Evolutionary conservation across 1,139 yeast genomes (phyloP).

Genomic region (Kurtzmaniella quercitrusa): DNA sequence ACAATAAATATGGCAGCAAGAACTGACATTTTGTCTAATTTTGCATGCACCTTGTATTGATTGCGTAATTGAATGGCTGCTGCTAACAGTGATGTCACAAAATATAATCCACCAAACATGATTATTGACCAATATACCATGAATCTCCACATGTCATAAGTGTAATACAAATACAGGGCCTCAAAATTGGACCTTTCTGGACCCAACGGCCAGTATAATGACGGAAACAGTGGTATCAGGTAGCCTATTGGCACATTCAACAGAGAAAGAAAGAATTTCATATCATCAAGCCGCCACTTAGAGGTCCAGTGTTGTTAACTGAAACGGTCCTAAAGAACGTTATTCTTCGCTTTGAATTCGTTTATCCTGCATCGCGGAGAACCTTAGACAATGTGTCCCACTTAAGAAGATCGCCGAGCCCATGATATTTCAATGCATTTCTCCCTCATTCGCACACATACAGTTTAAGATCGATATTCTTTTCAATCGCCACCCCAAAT

Average conservation of each 20-base stretch:
- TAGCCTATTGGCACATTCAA: constrained; percentile 74
- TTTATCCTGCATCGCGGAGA: too few relatives aligned
- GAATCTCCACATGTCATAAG: constrained; percentile 78
- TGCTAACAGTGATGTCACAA: constrained; percentile 64
- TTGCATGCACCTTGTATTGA: constrained; percentile 16
- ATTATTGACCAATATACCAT: constrained; percentile 80
- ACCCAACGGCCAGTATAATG: constrained; percentile 70
- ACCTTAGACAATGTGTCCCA: neutral
- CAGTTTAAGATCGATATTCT: too few relatives aligned
- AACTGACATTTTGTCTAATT: constrained; percentile 18
- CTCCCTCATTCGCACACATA: too few relatives aligned
- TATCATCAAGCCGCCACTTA: too few relatives aligned
- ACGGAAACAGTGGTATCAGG: constrained; percentile 73
- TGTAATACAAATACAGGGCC: constrained; percentile 60
- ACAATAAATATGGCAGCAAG: constrained; percentile 38
- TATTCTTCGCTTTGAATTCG: too few relatives aligned
- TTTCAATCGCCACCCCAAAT: constrained; percentile 20
- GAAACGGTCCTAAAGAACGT: too few relatives aligned
- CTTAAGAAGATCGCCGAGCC: too few relatives aligned
- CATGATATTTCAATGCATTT: too few relatives aligned
- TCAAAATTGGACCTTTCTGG: constrained; percentile 37
- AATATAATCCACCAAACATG: constrained; percentile 59
- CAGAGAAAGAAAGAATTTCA: constrained; percentile 37
- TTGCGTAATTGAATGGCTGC: constrained; percentile 20
- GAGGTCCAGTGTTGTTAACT: too few relatives aligned